phyloP scores from a whole-genome alignment of 2,329 filamentous ascomycete species.

The Penicillium frequentans region DNA sequence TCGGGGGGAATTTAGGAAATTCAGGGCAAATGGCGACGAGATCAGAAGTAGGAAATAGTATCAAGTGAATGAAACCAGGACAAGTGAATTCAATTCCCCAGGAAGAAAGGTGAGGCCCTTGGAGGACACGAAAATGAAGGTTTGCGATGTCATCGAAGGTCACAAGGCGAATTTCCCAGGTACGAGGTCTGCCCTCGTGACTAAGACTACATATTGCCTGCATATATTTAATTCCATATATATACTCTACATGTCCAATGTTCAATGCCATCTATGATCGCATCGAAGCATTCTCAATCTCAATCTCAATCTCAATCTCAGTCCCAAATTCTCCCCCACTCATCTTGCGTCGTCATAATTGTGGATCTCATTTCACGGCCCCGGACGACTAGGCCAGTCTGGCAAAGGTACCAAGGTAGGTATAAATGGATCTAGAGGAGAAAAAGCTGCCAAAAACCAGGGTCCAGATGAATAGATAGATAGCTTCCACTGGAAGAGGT shows the following conservation, averaged over 20 bases:
- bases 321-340: background rate
- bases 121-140: too few species aligned
- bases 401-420: background rate
- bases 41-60: background rate
- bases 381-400: background rate
- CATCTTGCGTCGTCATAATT: slow-evolving; percentile 11
- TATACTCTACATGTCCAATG: background rate
- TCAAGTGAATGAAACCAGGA: background rate
- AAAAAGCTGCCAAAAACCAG: too few species aligned
- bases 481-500: too few species aligned
- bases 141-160: too few species aligned
- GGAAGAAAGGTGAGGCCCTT: too few species aligned
- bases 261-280: background rate
- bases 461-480: too few species aligned
- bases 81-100: too few species aligned
- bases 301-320: background rate
- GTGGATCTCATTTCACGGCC: slow-evolving; percentile 14
- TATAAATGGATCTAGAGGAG: background rate
- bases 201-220: background rate
- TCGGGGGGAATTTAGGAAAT: background rate
- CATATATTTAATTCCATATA: background rate
- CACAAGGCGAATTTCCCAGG: too few species aligned
- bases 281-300: background rate
- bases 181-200: background rate
- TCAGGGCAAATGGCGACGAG: background rate